Conservation (phyloP, 2,329 filamentous ascomycete genomes). For the Microsporum canis region DNA sequence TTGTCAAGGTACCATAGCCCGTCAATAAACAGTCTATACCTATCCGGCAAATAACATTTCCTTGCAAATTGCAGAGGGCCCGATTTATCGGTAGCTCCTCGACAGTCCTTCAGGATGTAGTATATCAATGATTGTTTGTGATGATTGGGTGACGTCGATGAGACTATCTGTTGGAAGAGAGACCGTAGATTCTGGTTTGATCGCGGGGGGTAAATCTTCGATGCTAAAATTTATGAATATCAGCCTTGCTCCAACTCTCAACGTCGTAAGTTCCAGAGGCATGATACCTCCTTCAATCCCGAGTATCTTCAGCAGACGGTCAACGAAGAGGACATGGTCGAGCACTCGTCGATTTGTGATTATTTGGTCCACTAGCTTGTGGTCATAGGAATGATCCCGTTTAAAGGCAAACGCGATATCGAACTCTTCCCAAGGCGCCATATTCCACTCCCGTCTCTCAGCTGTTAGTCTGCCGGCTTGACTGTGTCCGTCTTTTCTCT, state of each 20-base stretch:
- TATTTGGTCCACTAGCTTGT: conserved; percentile 51
- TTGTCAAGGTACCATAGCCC: conserved; percentile 73
- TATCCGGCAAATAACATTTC: conserved; percentile 56
- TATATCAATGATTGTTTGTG: conserved; percentile 75
- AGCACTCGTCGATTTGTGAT: conserved; percentile 55
- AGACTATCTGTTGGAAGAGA: conserved; percentile 59
- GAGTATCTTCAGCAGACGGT: conserved; percentile 60
- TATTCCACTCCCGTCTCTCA: conserved; percentile 13
- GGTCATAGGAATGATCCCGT: conserved; percentile 51
- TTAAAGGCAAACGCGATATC: conserved; percentile 55
- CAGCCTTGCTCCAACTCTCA: conserved; percentile 9
- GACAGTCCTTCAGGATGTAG: conserved; percentile 69
- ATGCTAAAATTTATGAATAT: conserved; percentile 28
- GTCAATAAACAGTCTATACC: conserved; percentile 69
- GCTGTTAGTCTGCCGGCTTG: not conserved
- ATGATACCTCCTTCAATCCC: conserved; percentile 56
- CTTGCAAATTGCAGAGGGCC: conserved; percentile 46
- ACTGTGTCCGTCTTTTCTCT: not conserved
- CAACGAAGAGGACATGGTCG: conserved; percentile 64
- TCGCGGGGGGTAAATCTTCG: conserved; percentile 63
- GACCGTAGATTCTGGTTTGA: conserved; percentile 55
- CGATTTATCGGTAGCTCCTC: conserved; percentile 41
- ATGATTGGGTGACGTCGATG: conserved; percentile 53
- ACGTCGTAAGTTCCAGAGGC: not conserved
- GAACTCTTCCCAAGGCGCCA: conserved; percentile 49